Conservation (phyloP, 2,329 filamentous ascomycete genomes). For the Lachnellula suecica region DNA sequence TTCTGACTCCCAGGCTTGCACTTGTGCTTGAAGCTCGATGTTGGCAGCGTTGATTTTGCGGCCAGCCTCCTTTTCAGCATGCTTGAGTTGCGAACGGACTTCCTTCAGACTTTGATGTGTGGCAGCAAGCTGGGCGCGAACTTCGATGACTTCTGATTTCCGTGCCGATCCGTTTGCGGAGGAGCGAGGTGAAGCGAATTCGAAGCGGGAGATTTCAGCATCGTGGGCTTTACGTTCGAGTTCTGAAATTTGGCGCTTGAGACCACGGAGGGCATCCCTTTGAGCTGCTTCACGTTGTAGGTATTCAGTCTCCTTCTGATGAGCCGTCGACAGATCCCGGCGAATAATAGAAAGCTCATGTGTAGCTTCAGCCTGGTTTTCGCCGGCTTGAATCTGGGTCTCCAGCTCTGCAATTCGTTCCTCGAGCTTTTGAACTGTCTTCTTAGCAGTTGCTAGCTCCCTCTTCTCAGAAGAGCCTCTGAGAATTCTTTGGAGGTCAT, state of each 20-base stretch:
- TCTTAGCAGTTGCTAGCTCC: slow-evolving; percentile 49
- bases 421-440: slow-evolving; percentile 66
- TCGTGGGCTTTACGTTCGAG: slow-evolving; percentile 69
- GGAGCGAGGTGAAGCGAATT: slow-evolving; percentile 44
- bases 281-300: slow-evolving; percentile 65
- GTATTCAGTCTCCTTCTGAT: slow-evolving; percentile 64
- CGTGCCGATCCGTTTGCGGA: slow-evolving; percentile 51
- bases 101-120: slow-evolving; percentile 61
- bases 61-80: slow-evolving; percentile 42
- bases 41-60: slow-evolving; percentile 43
- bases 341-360: slow-evolving; percentile 60
- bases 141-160: slow-evolving; percentile 56
- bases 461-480: slow-evolving; percentile 39
- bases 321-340: slow-evolving; percentile 60
- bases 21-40: slow-evolving; percentile 50
- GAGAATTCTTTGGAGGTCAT: slow-evolving; percentile 46
- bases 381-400: slow-evolving; percentile 33
- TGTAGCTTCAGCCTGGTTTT: slow-evolving; percentile 42
- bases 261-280: slow-evolving; percentile 59
- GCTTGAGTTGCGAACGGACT: slow-evolving; percentile 47
- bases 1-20: slow-evolving; percentile 36
- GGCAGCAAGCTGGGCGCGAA: slow-evolving; percentile 60
- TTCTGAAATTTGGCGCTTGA: slow-evolving; percentile 65
- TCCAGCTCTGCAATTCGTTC: slow-evolving; percentile 49
- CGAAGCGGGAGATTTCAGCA: slow-evolving; percentile 52